Evolutionary conservation across 257 asterid genomes (phyloP), one percentile per base, ranked within the genome.

Genomic region (Solanum neorickii): DNA sequence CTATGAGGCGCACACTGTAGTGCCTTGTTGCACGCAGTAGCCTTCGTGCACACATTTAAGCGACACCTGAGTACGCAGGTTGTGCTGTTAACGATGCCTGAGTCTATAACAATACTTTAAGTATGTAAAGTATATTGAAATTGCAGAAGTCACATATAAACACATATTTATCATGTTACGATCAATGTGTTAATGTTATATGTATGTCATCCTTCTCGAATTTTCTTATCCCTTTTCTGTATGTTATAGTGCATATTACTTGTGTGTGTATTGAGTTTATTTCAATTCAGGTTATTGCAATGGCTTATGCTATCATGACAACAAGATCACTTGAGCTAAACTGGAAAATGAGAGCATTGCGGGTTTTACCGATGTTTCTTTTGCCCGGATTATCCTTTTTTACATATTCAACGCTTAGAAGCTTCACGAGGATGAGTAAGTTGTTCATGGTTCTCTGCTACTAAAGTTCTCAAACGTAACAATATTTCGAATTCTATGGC

Each of bases 301-400:
- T 97, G 88, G 93, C 90, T 87, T 95, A 93, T 90, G 98, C 99
- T 42, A 91, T 95, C 87, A 90, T 93, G 93, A 97, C 95, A 86
- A 95, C 98, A 41, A 94, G 98, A 91, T 90, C 96, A 9, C 83
- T 91, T 77, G 88, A 92, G 87, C 89, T 96, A 95, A 89, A 94
- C 89, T 97, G 97, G 99, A 94, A 94, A 91, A 91, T 93, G 93
- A 95, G 98, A 91, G 98, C 99, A 85, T 72, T 92, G 91, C 93
- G 94, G 13, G 97, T 97, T 80, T 90, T 93, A 88, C 99, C 99
- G 31, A 94, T 95, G 96, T 96, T 97, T 91, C 91, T 95, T 87
- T 90, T 96, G 84, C 99, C 99, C 83, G 93, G 88, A n/a, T 82
- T 94, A 86, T 91, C 91, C 86, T 92, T 90, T 90, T 39, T 93